Percentiles rank a stretch among this genome's conserved stretches.
These are phyloP conservation scores for Podaxis sp. DNA, from an alignment of 768 basidiomycete genomes.

Conservation along the genomic window DNA sequence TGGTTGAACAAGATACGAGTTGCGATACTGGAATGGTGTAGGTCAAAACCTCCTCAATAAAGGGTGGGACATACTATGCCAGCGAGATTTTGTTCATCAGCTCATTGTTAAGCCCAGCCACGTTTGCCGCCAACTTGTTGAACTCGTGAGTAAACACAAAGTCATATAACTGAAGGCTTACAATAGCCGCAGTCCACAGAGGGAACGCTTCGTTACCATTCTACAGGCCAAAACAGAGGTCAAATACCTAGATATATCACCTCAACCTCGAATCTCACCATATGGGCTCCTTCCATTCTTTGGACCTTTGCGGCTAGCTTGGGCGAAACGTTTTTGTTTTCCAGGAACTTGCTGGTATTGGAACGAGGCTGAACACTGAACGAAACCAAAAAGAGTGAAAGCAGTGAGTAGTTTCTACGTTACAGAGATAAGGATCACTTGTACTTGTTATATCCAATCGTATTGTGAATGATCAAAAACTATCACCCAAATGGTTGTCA, in stretches of 20 bases:
- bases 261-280: conserved; percentile 2
- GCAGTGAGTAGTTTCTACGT: not conserved
- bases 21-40: conserved; percentile 18
- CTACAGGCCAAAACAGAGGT: not conserved
- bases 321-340: conserved; percentile 26
- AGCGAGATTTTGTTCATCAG: conserved; percentile 31
- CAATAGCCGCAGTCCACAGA: conserved; percentile 35
- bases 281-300: conserved; percentile 39
- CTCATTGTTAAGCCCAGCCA: conserved; percentile 29
- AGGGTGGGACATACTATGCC: conserved; percentile 27
- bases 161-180: conserved; percentile 15
- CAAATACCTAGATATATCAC: not conserved
- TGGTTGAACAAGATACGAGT: conserved; percentile 24
- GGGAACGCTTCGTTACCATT: conserved; percentile 35
- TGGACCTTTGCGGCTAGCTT: conserved; percentile 24
- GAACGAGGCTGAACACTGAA: conserved; percentile 33
- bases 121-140: conserved; percentile 29
- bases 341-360: conserved; percentile 23
- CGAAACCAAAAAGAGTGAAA: not conserved
- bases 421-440: conserved; percentile 1
- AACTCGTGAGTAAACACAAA: not conserved
- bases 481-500: conserved; percentile 1
- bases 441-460: conserved; percentile 37
- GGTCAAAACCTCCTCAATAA: not conserved
- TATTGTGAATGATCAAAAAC: conserved; percentile 28